These are phyloP conservation scores for Pterocarpus macrocarpus DNA, from an alignment of 306 rosid species.

Conservation along the genomic window DNA sequence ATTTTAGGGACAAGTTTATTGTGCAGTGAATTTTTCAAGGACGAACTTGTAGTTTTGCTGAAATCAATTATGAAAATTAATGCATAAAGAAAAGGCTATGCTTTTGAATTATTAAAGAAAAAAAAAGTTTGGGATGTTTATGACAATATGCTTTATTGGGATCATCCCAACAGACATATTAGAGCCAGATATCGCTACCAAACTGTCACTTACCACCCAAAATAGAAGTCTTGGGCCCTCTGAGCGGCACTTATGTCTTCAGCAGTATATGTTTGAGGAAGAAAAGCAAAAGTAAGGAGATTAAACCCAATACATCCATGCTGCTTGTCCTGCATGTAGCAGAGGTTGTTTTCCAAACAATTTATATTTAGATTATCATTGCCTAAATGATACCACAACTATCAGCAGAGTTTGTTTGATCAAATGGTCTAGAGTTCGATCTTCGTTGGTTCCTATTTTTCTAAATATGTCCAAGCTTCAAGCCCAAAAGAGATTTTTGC, in stretches of 20 bases:
- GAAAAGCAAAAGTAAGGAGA: slow-evolving; percentile 39
- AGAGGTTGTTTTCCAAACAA: not conserved
- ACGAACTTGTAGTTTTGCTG: too few relatives aligned
- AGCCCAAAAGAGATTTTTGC: too few relatives aligned
- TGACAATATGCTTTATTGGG: not conserved
- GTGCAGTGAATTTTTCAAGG: too few relatives aligned
- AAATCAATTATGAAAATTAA: too few relatives aligned
- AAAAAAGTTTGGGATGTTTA: not conserved
- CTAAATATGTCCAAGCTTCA: too few relatives aligned
- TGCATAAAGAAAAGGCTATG: too few relatives aligned
- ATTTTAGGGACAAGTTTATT: too few relatives aligned
- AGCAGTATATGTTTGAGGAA: slow-evolving; percentile 56
- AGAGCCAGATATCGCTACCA: not conserved
- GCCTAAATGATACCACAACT: not conserved
- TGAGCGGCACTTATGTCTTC: slow-evolving; percentile 57
- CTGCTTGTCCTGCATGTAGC: slow-evolving; percentile 59
- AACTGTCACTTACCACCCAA: slow-evolving; percentile 59
- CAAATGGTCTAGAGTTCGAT: too few relatives aligned
- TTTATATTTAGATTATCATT: not conserved
- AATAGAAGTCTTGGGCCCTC: slow-evolving; percentile 57
- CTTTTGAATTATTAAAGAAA: too few relatives aligned
- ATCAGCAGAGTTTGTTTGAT: too few relatives aligned
- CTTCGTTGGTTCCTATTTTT: too few relatives aligned
- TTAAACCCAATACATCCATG: slow-evolving; percentile 67
- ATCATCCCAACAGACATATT: not conserved